Evolutionary conservation across 495 filamentous ascomycete species (phyloP).

Genomic region (Pseudomonodictys pantanalensis): DNA sequence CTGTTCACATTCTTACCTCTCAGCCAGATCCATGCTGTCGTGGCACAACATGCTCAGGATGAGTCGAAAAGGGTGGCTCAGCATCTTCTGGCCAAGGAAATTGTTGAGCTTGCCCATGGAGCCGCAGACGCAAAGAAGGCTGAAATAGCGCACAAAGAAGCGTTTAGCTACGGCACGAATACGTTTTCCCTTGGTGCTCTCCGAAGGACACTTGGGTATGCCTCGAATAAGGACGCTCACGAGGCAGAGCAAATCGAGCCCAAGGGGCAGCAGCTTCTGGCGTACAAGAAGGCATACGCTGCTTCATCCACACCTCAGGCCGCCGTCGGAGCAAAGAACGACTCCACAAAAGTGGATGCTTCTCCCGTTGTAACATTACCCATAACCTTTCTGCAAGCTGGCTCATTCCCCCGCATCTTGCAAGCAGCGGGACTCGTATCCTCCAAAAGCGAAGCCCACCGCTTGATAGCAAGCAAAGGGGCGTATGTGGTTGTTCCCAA

Average conservation of each 20-base stretch:
- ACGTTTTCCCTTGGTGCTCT: conserved; percentile 22
- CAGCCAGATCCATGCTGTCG: conserved; percentile 57
- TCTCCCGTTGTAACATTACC: conserved; percentile 6
- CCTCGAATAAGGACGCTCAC: not conserved
- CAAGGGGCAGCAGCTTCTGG: not conserved
- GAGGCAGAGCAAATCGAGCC: not conserved
- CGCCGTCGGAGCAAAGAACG: not conserved
- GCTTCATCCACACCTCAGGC: not conserved
- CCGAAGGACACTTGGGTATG: conserved; percentile 1
- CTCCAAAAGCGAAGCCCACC: conserved; percentile 64
- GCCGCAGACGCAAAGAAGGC: conserved; percentile 19
- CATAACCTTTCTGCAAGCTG: conserved; percentile 7
- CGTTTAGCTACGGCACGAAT: conserved; percentile 20
- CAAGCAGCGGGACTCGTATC: conserved; percentile 64
- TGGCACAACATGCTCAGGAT: conserved; percentile 62
- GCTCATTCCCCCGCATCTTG: conserved; percentile 57
- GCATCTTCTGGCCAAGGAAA: conserved; percentile 74
- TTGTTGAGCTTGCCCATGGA: conserved; percentile 77
- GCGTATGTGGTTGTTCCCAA: conserved; percentile 64
- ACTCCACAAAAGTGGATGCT: not conserved
- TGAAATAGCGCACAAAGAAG: conserved; percentile 28
- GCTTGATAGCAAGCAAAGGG: conserved; percentile 56
- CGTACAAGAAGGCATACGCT: conserved; percentile 5
- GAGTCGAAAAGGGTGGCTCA: conserved; percentile 74
- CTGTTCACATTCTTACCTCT: conserved; percentile 87